phyloP scores from a whole-genome alignment of 805 yeast genomes.

The Monosporozyma servazzii region DNA sequence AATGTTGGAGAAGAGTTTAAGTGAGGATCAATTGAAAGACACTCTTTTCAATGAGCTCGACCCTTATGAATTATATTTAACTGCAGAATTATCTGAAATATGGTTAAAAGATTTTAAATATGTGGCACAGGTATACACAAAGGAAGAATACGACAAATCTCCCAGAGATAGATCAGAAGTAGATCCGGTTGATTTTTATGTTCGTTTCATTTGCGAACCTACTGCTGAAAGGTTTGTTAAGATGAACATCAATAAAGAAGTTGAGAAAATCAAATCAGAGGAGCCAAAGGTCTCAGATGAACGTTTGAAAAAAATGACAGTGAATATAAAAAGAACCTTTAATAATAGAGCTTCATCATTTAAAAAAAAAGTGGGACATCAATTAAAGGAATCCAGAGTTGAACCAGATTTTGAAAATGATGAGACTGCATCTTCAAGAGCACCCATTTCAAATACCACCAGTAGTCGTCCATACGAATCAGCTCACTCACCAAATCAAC shows the following conservation, averaged over 20 bases:
- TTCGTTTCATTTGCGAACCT: constrained; percentile 30
- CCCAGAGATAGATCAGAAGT: not conserved
- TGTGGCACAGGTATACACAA: constrained; percentile 37
- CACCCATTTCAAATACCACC: not conserved
- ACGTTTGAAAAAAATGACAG: constrained; percentile 20
- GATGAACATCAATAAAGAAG: constrained; percentile 17
- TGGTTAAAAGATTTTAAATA: constrained; percentile 35
- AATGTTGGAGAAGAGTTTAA: constrained; percentile 13
- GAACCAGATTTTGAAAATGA: not conserved
- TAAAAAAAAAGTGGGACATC: not conserved
- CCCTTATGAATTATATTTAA: constrained; percentile 44
- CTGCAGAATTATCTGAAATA: constrained; percentile 41
- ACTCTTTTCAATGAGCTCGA: constrained; percentile 17
- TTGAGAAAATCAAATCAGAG: constrained; percentile 10
- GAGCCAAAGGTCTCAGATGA: constrained; percentile 24
- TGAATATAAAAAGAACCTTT: constrained; percentile 1
- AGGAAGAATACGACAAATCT: constrained; percentile 26
- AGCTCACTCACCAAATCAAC: not conserved
- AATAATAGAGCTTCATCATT: not conserved
- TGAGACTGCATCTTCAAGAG: not conserved
- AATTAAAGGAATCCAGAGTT: not conserved
- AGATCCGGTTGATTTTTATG: constrained; percentile 23
- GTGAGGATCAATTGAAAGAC: constrained; percentile 11
- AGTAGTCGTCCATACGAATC: not conserved
- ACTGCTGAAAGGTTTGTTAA: constrained; percentile 19